Conservation (phyloP, 805 yeast species). For the Teunomyces kruisii region DNA sequence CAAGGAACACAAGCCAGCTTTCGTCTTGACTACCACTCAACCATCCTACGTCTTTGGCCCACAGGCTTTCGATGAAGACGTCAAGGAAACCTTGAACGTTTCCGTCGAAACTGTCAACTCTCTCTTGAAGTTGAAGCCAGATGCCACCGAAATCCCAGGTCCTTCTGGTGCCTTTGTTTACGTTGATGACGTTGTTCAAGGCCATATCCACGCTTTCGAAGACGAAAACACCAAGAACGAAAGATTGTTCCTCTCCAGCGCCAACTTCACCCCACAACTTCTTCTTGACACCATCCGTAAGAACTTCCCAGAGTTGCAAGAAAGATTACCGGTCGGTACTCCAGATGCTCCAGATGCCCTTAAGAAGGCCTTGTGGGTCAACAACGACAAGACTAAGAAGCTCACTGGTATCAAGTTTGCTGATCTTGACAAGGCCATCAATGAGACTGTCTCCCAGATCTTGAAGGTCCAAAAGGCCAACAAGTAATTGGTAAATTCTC, state of each 20-base stretch:
- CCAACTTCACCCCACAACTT: conserved; percentile 15
- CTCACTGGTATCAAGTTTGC: conserved; percentile 20
- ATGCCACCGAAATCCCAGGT: conserved; percentile 8
- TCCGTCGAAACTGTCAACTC: conserved; percentile 42
- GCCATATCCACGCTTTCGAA: conserved; percentile 16
- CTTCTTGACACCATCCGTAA: conserved; percentile 21
- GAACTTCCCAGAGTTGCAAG: conserved; percentile 20
- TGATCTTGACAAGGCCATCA: conserved; percentile 20
- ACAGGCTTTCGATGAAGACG: conserved; percentile 38
- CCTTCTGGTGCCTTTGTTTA: conserved; percentile 10
- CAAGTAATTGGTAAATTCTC: too few species aligned
- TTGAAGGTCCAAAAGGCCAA: neutral
- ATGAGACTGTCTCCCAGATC: conserved; percentile 23
- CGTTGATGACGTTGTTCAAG: conserved; percentile 20
- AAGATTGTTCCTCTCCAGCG: conserved; percentile 10
- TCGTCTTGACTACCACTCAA: conserved; percentile 48
- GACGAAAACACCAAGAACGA: conserved; percentile 14
- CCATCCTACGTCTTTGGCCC: conserved; percentile 64
- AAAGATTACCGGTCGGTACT: conserved; percentile 15
- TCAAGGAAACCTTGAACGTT: conserved; percentile 33
- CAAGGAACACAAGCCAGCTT: conserved; percentile 20
- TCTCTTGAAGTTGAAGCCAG: conserved; percentile 28
- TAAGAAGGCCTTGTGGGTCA: conserved; percentile 7
- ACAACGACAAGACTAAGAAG: conserved; percentile 15
- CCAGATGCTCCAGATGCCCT: conserved; percentile 12